phyloP scores from a whole-genome alignment of 331 rosid species.

The Rhamnella rubrinervis region DNA sequence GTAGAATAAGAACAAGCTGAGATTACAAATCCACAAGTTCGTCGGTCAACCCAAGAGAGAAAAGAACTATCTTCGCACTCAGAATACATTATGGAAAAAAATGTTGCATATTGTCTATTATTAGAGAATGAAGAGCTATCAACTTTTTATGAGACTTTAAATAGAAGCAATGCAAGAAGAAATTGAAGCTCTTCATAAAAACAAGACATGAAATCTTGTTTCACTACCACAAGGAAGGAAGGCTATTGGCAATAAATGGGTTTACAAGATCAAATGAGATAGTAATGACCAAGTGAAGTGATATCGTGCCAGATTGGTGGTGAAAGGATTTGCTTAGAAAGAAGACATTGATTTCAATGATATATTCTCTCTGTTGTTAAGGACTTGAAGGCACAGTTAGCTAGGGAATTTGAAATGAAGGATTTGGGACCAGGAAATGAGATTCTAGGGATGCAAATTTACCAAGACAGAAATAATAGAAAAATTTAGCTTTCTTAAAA shows the following conservation, averaged over 20 bases:
- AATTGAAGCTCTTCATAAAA: no score
- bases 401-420: no score
- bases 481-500: no score
- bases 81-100: background rate
- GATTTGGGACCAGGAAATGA: no score
- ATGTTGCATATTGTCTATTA: background rate
- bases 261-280: background rate
- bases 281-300: background rate
- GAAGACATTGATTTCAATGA: no score
- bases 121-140: background rate
- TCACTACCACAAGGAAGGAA: background rate
- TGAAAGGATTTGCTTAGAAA: no score
- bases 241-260: background rate
- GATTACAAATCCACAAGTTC: no score
- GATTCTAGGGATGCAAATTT: no score
- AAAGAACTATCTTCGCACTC: background rate
- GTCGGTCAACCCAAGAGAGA: background rate
- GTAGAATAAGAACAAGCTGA: background rate
- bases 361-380: background rate
- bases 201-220: background rate
- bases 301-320: no score
- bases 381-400: no score
- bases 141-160: background rate
- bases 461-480: no score
- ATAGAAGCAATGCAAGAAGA: background rate